Base-by-base conservation (phyloP, 805 yeast species). In the Saccharomycopsis synnaedendra region DNA sequence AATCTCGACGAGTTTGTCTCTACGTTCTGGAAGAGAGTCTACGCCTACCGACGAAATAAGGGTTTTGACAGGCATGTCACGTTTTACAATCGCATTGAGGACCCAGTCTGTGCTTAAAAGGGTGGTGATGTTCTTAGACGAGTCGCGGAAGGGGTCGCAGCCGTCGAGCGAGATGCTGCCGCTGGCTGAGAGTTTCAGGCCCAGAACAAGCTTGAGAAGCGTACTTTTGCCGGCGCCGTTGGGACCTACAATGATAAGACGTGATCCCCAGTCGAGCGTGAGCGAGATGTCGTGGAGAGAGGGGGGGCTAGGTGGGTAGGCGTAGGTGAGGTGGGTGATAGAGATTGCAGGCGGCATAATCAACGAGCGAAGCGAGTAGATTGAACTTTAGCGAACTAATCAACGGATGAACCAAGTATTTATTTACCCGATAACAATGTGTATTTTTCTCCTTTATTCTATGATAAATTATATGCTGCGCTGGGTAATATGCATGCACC, bases 91-190 rank as follows among this genome's bases (percentile, higher is more conserved):
- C 19, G 86, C 85, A 64, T 88, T 93, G 47, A 84, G 76, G 4
- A 96, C 96, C 98, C 98, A 93, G 60, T 93, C 98, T 0, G 97
- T 93, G 3, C 98, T 98, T 40, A 93, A 66, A 60, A 90, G 90
- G 0, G 96, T 85, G 31, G 79, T 76, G 44, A 70, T 70, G 49
- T 63, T 64, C 51, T 71, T 71, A 4, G 76, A 63, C 1, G 64
- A 61, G 11, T 74, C 74, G n/a, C 85, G 68, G 65, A 93, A 93
- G 1, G 98, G 98, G 58, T 93, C 95, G 45, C 74, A 69, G 0
- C 95, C 96, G 34, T 86, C 85, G n/a, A 93, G 74, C 29, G 62
- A 56, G 32, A 93, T 76, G 0, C 96, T 97, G 19, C 32, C 7
- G 10, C 74, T 68, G 48, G 79, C 76, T 52, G 94, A 82, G 50